These are phyloP conservation scores for Sporothrix pallida DNA, from an alignment of 2,329 filamentous ascomycete genomes.

Conservation along the genomic window DNA sequence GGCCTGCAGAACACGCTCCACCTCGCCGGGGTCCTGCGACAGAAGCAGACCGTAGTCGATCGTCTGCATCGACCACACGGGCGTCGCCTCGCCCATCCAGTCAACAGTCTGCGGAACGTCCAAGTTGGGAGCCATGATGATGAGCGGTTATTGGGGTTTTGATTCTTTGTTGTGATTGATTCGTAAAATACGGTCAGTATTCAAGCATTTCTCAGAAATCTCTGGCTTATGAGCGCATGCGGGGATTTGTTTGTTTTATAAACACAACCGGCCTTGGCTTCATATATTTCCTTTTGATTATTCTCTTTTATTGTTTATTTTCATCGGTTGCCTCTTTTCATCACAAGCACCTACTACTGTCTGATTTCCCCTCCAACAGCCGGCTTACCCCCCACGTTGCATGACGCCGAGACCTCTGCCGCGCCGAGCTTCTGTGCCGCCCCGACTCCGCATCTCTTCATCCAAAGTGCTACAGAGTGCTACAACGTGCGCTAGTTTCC, in stretches of 20 bases:
- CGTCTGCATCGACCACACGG: conserved; percentile 59
- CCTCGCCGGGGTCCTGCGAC: conserved; percentile 59
- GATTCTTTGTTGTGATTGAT: neutral
- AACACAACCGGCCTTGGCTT: neutral
- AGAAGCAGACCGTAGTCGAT: conserved; percentile 59
- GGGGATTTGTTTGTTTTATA: neutral
- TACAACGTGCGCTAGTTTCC: neutral
- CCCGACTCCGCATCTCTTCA: conserved; percentile 13
- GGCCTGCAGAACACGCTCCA: conserved; percentile 56
- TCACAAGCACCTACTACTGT: neutral
- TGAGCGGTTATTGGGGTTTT: neutral
- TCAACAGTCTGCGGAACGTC: conserved; percentile 53
- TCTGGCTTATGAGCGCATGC: no score
- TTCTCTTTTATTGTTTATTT: neutral
- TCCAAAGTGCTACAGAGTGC: neutral
- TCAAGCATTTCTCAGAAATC: no score
- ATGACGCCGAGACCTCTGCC: conserved; percentile 9
- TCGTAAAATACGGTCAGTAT: neutral
- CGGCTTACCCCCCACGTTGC: neutral
- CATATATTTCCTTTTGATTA: neutral
- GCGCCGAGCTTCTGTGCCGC: neutral
- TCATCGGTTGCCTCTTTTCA: neutral
- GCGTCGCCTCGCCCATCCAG: conserved; percentile 57
- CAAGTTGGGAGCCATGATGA: conserved; percentile 33
- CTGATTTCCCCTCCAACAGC: neutral